Base-by-base conservation (phyloP, 139 green algal species). In the Chlorella ohadii region DNA sequence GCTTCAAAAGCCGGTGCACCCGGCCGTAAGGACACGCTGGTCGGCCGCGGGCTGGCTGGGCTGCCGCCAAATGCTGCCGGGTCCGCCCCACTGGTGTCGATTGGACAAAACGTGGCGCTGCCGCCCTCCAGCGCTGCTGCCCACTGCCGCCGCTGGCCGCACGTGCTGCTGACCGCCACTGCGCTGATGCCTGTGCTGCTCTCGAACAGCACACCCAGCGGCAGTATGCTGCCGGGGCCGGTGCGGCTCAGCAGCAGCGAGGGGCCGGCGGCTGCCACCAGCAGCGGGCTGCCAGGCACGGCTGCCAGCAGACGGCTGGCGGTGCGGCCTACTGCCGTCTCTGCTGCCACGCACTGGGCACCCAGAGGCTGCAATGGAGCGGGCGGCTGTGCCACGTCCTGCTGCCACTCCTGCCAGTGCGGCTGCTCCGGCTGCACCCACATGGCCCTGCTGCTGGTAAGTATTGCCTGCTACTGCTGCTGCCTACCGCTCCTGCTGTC, bases 61-160 rank as follows among this genome's bases (percentile, higher is more conserved):
- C 51, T 59, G 41, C 38, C 71, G 9, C 28, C 71, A 12, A n/a
- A 51, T 34, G 39, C 41, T 5, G 25, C 17, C 13, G 20, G 65
- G 15, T 23, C 33, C 6, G 27, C n/a, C 15, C 65, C 65, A 38
- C 68, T 75, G 68, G 33, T 75, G 68, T 22, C 25, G 19, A 38
- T n/a, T 4, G 17, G 27, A 25, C 57, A 72, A 13, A 28, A 82
- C 17, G 38, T 82, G 76, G 59, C 59, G 23, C 41, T 66, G 56
- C 59, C 20, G 59, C 76, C 76, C 23, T 63, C 76, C 36, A 82
- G 25, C 5, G 76, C 59, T 3, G 36, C 59, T 27, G 22, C 76
- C 76, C 76, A 82, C 70, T 33, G 47, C 72, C 28, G 76, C 38
- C 39, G 76, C 57, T 71, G 31, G 59, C 33, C 44, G 15, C 23